These are phyloP conservation scores for Trichoderma lentiforme DNA, from an alignment of 2,329 filamentous ascomycete species.

Conservation along the genomic window DNA sequence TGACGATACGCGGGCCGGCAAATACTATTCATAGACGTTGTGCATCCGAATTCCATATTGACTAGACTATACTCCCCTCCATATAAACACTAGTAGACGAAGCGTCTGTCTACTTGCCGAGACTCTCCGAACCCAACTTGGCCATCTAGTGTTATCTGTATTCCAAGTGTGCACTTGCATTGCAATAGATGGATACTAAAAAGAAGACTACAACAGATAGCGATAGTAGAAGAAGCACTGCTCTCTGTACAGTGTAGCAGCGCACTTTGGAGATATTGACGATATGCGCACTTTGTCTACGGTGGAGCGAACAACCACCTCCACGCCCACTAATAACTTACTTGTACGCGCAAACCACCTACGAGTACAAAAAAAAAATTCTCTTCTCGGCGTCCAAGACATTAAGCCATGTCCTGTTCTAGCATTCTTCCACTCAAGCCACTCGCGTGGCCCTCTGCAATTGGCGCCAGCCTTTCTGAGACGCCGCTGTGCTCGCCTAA, in stretches of 20 bases:
- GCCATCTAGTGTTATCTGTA: not conserved
- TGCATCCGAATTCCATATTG: not conserved
- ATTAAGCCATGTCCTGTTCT: not conserved
- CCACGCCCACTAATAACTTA: not conserved
- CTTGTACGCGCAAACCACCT: not conserved
- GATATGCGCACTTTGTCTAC: not conserved
- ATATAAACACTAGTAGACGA: not conserved
- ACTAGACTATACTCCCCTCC: not conserved
- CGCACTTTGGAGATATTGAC: no score
- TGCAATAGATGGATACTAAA: not conserved
- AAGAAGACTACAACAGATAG: not conserved
- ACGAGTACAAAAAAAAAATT: no score
- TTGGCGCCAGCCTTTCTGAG: slow-evolving; percentile 12
- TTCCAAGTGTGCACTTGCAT: not conserved
- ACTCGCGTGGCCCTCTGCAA: slow-evolving; percentile 11
- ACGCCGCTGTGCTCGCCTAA: not conserved
- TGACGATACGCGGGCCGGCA: slow-evolving; percentile 2
- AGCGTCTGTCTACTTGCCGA: not conserved
- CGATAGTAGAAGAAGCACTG: not conserved
- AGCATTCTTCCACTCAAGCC: not conserved
- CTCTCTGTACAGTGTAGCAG: not conserved
- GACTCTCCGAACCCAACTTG: not conserved
- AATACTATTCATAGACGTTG: not conserved
- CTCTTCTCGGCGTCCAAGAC: not conserved
- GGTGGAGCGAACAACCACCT: not conserved